phyloP scores from a whole-genome alignment of 2,329 filamentous ascomycete species.

The Lachnellula cervina region DNA sequence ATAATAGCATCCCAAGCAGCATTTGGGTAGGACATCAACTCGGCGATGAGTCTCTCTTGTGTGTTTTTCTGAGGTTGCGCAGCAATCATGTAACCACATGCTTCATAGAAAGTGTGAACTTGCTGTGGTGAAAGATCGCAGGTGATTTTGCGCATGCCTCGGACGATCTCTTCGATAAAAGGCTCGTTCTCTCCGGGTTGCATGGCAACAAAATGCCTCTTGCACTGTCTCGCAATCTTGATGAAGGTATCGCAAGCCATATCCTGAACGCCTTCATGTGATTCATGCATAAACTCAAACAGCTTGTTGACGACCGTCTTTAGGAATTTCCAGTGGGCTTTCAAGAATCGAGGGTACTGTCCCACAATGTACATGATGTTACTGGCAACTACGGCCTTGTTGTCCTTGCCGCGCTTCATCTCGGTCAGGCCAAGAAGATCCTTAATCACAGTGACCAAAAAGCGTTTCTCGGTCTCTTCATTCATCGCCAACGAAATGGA shows the following conservation, averaged over 20 bases:
- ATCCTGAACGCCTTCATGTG: constrained; percentile 97
- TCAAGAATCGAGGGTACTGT: constrained; percentile 95
- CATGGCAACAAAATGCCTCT: constrained; percentile 92
- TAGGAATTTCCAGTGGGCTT: constrained; percentile 99
- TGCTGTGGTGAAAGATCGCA: constrained; percentile 93
- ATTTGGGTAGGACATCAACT: constrained; percentile 92
- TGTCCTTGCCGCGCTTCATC: constrained; percentile 99
- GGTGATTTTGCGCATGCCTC: constrained; percentile 93
- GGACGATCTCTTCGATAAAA: constrained; percentile 97
- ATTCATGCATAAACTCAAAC: constrained; percentile 99
- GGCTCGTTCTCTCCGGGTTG: constrained; percentile 92
- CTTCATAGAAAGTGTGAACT: constrained; percentile 98
- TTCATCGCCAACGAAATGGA: constrained; percentile 99
- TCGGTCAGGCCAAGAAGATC: constrained; percentile 93
- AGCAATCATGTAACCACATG: constrained; percentile 98
- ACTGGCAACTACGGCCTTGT: constrained; percentile 97
- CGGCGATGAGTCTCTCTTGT: constrained; percentile 84
- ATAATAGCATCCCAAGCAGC: constrained; percentile 95
- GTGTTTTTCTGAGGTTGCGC: constrained; percentile 93
- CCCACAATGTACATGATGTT: constrained; percentile 99
- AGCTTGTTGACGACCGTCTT: constrained; percentile 99
- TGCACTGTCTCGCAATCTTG: constrained; percentile 98
- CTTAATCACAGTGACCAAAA: constrained; percentile 97
- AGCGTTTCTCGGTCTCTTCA: constrained; percentile 97
- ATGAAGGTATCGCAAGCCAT: constrained; percentile 99